Base-by-base conservation (phyloP, 495 filamentous ascomycete species). In the Eremomyces bilateralis region DNA sequence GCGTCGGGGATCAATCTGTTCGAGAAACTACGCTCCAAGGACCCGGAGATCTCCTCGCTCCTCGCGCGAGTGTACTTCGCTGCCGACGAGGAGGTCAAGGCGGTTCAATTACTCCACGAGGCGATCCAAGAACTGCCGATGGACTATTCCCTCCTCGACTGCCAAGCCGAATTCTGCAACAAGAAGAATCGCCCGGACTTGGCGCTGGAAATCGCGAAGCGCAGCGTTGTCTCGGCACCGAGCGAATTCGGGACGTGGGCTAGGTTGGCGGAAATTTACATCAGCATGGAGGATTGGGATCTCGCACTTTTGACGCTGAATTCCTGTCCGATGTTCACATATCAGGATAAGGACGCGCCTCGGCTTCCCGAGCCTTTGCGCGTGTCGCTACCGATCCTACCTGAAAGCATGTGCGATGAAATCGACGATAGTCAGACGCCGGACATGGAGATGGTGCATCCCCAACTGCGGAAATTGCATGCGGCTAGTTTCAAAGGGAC, bases 281-380 rank as follows among this genome's bases (percentile, higher is more conserved):
- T 95, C 33, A 65, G 71, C 29, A 61, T 91, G 48, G 88, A 97
- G 53, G 76, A 84, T 51, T 97, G 85, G 80, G 88, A 94, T 44
- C 47, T 78, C 24, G 88, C 90, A 1, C 64, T 97, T 13, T 69
- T 92, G 5, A 97, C 90, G 3, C 63, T 97, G n/a, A 97, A 97
- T 56, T 94, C 85, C 2, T 97, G 90, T 42, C 88, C 88, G 3
- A 97, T 97, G 88, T 97, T 97, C 52, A 95, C 88, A 4, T 94
- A 95, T 54, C 85, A 94, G 51, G 88, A 97, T 52, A 94, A 93
- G 45, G 88, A 97, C 51, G 71, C 80, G 4, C 88, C 88, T 13
- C 64, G 84, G 37, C 83, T 93, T 76, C 88, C 88, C 15, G 80
- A 88, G 42, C 82, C 84, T 0, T 69, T 70, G 33, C 79, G 79